These are phyloP conservation scores for Nicotiana otophora DNA, from an alignment of 257 asterid genomes.

Conservation along the genomic window DNA sequence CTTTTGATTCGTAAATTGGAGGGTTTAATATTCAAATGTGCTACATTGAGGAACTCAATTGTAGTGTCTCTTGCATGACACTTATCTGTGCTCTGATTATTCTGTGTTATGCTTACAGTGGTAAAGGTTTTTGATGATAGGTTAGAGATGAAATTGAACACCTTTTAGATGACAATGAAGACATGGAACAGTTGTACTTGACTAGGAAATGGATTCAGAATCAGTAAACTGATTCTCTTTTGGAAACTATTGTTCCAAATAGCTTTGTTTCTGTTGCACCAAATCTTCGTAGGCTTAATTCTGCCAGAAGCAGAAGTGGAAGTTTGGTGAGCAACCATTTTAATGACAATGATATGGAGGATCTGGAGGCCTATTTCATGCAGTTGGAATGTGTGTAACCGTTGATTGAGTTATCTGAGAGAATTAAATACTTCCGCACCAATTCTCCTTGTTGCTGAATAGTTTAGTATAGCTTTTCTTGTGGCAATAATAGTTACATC, in stretches of 20 bases:
- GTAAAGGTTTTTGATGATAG: slow-evolving; percentile 13
- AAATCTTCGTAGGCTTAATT: slow-evolving; percentile 56
- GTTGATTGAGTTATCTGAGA: too few relatives aligned
- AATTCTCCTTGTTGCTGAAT: too few relatives aligned
- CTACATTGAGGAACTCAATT: neutral
- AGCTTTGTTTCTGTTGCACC: slow-evolving; percentile 39
- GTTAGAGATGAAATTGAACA: slow-evolving; percentile 74
- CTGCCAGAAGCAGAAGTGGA: slow-evolving; percentile 46
- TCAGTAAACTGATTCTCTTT: slow-evolving; percentile 58
- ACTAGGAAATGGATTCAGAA: slow-evolving; percentile 75
- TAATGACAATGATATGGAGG: neutral
- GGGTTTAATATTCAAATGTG: neutral
- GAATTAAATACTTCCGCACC: too few relatives aligned
- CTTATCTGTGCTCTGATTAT: neutral
- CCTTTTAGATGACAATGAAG: slow-evolving; percentile 76
- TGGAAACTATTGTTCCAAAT: slow-evolving; percentile 41
- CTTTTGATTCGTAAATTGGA: neutral
- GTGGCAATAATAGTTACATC: too few relatives aligned
- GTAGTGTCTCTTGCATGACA: neutral
- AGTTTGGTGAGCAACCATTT: slow-evolving; percentile 58
- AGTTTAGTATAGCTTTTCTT: too few relatives aligned
- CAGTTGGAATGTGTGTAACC: neutral
- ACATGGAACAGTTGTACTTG: slow-evolving; percentile 80
- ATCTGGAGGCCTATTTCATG: too few relatives aligned
- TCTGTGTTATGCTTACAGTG: neutral